These are phyloP conservation scores for Hansenula lynferdii DNA, from an alignment of 1,139 yeast species.

Conservation along the genomic window DNA sequence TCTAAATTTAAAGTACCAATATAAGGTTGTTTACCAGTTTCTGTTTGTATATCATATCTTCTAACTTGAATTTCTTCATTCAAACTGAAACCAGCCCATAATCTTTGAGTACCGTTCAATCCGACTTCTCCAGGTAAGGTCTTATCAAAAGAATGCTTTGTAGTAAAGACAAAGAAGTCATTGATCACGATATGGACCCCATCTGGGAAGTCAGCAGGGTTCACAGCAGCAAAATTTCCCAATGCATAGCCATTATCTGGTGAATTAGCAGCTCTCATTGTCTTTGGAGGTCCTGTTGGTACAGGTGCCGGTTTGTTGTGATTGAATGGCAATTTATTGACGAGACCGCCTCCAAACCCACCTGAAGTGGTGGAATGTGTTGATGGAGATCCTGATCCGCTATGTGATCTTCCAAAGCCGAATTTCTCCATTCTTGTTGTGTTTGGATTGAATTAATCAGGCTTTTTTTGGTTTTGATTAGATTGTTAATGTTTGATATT, in stretches of 20 bases:
- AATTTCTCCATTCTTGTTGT: conserved; percentile 26
- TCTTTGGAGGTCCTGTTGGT: conserved; percentile 25
- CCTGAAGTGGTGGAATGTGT: not conserved
- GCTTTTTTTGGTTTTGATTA: no score
- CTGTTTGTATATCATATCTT: conserved; percentile 52
- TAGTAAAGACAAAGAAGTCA: conserved; percentile 73
- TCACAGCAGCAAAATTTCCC: conserved; percentile 72
- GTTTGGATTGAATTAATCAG: not conserved
- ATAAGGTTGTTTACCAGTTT: conserved; percentile 59
- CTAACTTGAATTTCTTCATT: conserved; percentile 68
- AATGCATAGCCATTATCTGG: conserved; percentile 66
- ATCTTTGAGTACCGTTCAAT: conserved; percentile 80
- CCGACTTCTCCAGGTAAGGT: conserved; percentile 73
- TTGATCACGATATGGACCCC: conserved; percentile 62
- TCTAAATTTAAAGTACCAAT: conserved; percentile 76
- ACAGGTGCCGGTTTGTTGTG: conserved; percentile 17
- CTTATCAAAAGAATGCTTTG: conserved; percentile 46
- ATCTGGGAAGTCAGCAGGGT: conserved; percentile 69
- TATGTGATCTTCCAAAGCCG: conserved; percentile 27
- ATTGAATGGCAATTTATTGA: conserved; percentile 11
- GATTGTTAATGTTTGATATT: no score
- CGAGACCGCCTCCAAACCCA: conserved; percentile 7
- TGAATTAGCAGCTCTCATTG: conserved; percentile 46
- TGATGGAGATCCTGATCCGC: conserved; percentile 3
- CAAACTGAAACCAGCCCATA: conserved; percentile 89